Evolutionary conservation across 257 asterid species (phyloP), one percentile per base, ranked within the genome.

Genomic region (Solanum ossicruentum): DNA sequence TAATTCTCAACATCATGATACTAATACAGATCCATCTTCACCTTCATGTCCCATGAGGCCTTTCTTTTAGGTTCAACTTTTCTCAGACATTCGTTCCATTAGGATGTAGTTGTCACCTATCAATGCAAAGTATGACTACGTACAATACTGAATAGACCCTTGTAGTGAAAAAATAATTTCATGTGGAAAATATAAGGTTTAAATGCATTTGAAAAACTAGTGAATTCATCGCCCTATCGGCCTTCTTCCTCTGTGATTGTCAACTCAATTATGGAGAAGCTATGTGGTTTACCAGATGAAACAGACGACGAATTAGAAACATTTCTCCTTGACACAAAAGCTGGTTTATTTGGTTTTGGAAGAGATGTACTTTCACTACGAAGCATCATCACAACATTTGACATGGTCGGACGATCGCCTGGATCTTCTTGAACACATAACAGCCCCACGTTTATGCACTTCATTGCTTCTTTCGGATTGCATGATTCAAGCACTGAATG

Each of bases 41-140:
- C 72, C 92, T 39, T 88, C 92, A 13, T 84, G 66, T 71, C 89
- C 95, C 15, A 5, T 78, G 85, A 86, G 83, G 51, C 91, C 94
- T 32, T 90, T 90, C 90, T 87, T 86, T 39, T 86, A 78, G 18
- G 49, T 78, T 78, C 63, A 54, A 26, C 43, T 12, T 7, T 21
- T 15, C 61, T 72, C 57, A 72, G 45, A 47, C 39, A 73, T 56
- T 57, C 49, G 0, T 17, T 39, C 52, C 2, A 17, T 63, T 58
- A 63, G 87, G 86, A 88, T 51, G 49, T 43, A 43, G 80, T 32
- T 71, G 7, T 45, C 43, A 32, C 75, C 32, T n/a, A n/a, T n/a
- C n/a, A n/a, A n/a, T n/a, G n/a, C 26, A 28, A n/a, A n/a, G n/a
- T 63, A 63, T n/a, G 16, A 11, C 18, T 6, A 10, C 32, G 0